Evolutionary conservation across 1,284 basidiomycete genomes (phyloP), one percentile per base, ranked within the genome.

Genomic region (Ganoderma lingzhi): DNA sequence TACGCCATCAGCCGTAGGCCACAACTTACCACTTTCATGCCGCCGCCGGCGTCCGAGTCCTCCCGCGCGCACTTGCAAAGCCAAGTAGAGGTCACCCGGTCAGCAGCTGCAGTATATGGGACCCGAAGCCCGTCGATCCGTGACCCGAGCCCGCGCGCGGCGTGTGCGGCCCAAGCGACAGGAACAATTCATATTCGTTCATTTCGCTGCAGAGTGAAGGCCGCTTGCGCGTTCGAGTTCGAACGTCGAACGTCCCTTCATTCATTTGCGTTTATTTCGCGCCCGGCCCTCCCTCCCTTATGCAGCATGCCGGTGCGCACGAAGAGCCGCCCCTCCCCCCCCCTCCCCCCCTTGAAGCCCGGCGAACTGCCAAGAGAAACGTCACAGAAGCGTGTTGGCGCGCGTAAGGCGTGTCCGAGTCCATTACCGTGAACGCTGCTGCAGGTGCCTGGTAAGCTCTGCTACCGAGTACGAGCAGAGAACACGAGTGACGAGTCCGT

Each of bases 171-270:
- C 60, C 60, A 30, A 14, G 42, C 39, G 60, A 44, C 23, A 12
- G 60, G 60, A 12, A 45, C 60, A 23, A 62, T 62, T 62, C 60
- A 62, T 39, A 62, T 62, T 62, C 60, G 45, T 39, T 30, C 42
- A 62, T 30, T 30, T 51, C 48, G 23, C n/a, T 48, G 45, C 17
- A 19, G 8, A 23, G n/a, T 23, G 45, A 4, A 23, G 45, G 19
- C n/a, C 45, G n/a, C 9, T 48, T 5, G 9, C 17, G 44, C 44
- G 19, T 17, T 48, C 37, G 37, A 37, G 45, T 48, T 45, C n/a
- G 45, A 10, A 8, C 19, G 45, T 23, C n/a, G 17, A 45, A 19
- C n/a, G 45, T 23, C 45, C 45, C 48, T 51, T 51, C 48, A 51
- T 51, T 51, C 48, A 51, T 51, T 51, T 51, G 48, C 48, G 48